phyloP scores from a whole-genome alignment of 148 eudicot genomes.

The Vaccinium darrowii region DNA sequence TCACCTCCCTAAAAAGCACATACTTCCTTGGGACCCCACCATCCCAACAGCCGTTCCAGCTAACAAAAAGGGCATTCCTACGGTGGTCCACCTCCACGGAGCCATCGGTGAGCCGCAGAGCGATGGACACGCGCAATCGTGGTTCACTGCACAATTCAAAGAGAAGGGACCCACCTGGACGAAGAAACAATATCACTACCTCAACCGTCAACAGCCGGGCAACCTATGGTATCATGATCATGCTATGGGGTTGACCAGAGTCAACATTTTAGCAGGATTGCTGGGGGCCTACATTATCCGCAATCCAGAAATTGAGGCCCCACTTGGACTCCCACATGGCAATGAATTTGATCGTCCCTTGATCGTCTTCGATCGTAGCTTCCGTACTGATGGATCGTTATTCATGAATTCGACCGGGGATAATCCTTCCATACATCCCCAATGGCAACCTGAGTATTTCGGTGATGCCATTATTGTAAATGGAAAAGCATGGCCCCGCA shows the following conservation, averaged over 20 bases:
- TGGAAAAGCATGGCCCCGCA: constrained; percentile 88
- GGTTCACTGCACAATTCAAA: constrained; percentile 65
- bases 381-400: constrained; percentile 56
- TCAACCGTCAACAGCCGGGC: constrained; percentile 75
- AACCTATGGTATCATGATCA: constrained; percentile 90
- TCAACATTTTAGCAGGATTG: constrained; percentile 79
- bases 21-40: constrained; percentile 84
- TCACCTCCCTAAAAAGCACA: constrained; percentile 70
- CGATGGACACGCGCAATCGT: constrained; percentile 63
- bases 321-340: constrained; percentile 56
- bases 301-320: constrained; percentile 45
- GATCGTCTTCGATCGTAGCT: constrained; percentile 61
- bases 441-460: constrained; percentile 93
- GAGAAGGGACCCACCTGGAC: constrained; percentile 62
- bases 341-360: constrained; percentile 62
- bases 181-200: constrained; percentile 47
- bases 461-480: constrained; percentile 75
- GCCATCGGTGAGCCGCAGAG: constrained; percentile 65
- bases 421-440: constrained; percentile 74
- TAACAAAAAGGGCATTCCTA: constrained; percentile 52
- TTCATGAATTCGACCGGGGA: constrained; percentile 72
- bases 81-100: constrained; percentile 91
- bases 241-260: constrained; percentile 87
- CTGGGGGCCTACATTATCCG: constrained; percentile 71
- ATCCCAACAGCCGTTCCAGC: constrained; percentile 70